Evolutionary conservation across 306 rosid genomes (phyloP).

Genomic region (Corylus avellana): DNA sequence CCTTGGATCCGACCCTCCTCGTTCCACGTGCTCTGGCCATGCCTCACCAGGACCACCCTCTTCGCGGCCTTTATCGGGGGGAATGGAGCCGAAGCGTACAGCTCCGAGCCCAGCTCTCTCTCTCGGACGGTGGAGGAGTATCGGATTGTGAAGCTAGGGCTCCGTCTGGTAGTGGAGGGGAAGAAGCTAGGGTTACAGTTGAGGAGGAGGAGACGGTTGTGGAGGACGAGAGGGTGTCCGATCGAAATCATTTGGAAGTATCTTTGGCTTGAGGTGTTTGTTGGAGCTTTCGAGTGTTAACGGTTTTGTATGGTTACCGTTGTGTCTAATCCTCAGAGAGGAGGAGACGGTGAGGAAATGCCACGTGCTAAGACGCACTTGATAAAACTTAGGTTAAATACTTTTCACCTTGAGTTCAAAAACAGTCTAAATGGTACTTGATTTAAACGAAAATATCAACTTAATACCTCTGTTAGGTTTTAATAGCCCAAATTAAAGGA

Average conservation of each 20-base stretch:
- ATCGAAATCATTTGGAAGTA: slow-evolving; percentile 39
- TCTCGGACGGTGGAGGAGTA: slow-evolving; percentile 56
- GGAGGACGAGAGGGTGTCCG: slow-evolving; percentile 16
- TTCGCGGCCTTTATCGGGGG: slow-evolving; percentile 56
- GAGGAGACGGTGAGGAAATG: slow-evolving; percentile 22
- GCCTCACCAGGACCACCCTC: slow-evolving; percentile 90
- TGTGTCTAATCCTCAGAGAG: slow-evolving; percentile 8
- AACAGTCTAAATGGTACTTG: no score
- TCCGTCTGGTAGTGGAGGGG: slow-evolving; percentile 11
- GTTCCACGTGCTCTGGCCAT: slow-evolving; percentile 97
- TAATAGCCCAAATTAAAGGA: no score
- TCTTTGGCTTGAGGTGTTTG: not conserved
- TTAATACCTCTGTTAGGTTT: no score
- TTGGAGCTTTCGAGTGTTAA: no score
- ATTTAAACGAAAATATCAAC: no score
- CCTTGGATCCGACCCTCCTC: slow-evolving; percentile 96
- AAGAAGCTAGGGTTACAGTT: slow-evolving; percentile 6
- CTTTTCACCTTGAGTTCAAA: no score
- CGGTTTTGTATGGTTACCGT: slow-evolving; percentile 29
- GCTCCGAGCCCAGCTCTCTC: slow-evolving; percentile 41
- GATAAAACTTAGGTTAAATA: no score
- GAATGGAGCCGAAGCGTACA: slow-evolving; percentile 36
- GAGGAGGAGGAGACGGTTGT: slow-evolving; percentile 19
- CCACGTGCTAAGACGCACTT: slow-evolving; percentile 30
- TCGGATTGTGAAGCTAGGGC: slow-evolving; percentile 29